These are phyloP conservation scores for Suillus plorans DNA, from an alignment of 768 basidiomycete species.

Conservation along the genomic window DNA sequence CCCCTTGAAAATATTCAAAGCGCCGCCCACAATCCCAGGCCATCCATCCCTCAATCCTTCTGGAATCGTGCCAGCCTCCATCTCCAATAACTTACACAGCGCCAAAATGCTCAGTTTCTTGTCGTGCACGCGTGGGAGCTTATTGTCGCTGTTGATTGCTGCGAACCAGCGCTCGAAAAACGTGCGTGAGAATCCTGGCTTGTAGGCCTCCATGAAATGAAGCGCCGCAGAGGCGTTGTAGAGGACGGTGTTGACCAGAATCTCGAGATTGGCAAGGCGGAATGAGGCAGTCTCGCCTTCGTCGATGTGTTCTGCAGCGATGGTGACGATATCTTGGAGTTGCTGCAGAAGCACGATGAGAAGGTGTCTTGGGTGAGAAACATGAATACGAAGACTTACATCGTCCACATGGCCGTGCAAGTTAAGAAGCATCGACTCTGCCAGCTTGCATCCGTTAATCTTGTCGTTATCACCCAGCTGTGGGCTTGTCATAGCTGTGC, in stretches of 20 bases:
- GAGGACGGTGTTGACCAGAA: constrained; percentile 77
- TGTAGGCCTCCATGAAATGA: constrained; percentile 65
- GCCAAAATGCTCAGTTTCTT: constrained; percentile 82
- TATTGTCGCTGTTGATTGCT: constrained; percentile 56
- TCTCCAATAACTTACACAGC: constrained; percentile 73
- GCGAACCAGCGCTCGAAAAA: constrained; percentile 89
- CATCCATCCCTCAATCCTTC: constrained; percentile 65
- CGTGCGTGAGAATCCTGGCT: constrained; percentile 58
- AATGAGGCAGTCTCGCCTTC: constrained; percentile 62
- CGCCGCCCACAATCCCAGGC: constrained; percentile 70
- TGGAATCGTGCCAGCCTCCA: constrained; percentile 58
- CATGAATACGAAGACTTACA: constrained; percentile 39
- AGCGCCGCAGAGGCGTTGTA: constrained; percentile 83
- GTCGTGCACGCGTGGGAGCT: constrained; percentile 84
- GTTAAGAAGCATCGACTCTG: constrained; percentile 79
- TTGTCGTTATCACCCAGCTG: constrained; percentile 83
- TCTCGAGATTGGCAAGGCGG: constrained; percentile 77
- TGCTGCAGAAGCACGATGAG: constrained; percentile 36
- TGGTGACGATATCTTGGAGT: constrained; percentile 62
- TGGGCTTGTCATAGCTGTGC: constrained; percentile 63
- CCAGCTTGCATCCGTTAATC: constrained; percentile 82
- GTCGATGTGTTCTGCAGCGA: constrained; percentile 59
- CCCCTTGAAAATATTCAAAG: constrained; percentile 72
- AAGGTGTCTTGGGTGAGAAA: not conserved
- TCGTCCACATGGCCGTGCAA: constrained; percentile 78